Conservation (phyloP, 805 yeast species). For the Zygotorulaspora sp. region DNA sequence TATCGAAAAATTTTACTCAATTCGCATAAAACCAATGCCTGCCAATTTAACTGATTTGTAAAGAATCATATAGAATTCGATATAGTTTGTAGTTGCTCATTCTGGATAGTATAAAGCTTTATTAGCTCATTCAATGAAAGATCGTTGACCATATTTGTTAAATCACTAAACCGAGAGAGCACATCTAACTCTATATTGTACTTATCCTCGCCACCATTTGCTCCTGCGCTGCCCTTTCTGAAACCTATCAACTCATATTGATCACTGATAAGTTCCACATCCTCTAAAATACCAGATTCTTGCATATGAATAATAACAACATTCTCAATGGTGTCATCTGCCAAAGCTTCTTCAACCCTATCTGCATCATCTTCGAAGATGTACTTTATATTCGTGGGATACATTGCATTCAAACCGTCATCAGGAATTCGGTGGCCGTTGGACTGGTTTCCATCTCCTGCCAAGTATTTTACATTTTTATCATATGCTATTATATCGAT, state of each 20-base stretch:
- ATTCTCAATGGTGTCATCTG: constrained; percentile 24
- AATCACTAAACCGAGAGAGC: constrained; percentile 26
- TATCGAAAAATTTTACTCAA: constrained; percentile 84
- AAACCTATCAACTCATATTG: constrained; percentile 24
- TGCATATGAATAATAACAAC: constrained; percentile 26
- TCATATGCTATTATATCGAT: constrained; percentile 24
- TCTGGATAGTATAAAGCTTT: constrained; percentile 25
- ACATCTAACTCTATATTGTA: constrained; percentile 26
- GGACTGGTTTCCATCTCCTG: constrained; percentile 9
- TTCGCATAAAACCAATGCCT: constrained; percentile 93
- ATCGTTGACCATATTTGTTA: constrained; percentile 13
- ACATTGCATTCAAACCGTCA: constrained; percentile 17
- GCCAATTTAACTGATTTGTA: constrained; percentile 53
- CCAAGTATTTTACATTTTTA: constrained; percentile 19
- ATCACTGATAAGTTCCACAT: constrained; percentile 30
- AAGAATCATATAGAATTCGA: constrained; percentile 19
- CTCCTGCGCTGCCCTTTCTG: constrained; percentile 6
- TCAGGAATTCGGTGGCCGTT: constrained; percentile 14
- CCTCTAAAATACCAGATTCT: constrained; percentile 15
- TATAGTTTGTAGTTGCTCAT: constrained; percentile 26
- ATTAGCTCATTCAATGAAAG: constrained; percentile 23
- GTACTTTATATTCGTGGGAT: constrained; percentile 30
- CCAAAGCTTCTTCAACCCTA: constrained; percentile 5
- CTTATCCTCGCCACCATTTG: constrained; percentile 3
- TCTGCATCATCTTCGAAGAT: constrained; percentile 33